phyloP scores from a whole-genome alignment of 306 rosid species.

The Hippophae rhamnoides region DNA sequence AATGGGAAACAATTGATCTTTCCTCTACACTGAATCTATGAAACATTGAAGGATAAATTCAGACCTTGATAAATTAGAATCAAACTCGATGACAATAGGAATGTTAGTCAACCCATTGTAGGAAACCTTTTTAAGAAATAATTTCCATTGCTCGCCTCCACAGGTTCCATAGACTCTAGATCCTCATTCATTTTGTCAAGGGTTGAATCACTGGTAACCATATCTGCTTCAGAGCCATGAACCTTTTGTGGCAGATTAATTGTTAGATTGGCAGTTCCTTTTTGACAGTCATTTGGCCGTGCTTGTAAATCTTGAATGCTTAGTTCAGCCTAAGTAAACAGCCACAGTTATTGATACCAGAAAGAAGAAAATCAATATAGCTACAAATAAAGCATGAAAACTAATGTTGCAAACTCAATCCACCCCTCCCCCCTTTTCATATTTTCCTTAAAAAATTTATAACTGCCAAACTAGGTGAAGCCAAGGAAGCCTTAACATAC shows the following conservation, averaged over 20 bases:
- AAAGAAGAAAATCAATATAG: too few relatives aligned
- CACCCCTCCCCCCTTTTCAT: neutral
- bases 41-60: slow-evolving; percentile 13
- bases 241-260: slow-evolving; percentile 20
- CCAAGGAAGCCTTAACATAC: slow-evolving; percentile 23
- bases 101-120: slow-evolving; percentile 11
- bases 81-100: slow-evolving; percentile 5
- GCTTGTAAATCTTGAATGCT: slow-evolving; percentile 24
- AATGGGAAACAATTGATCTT: slow-evolving; percentile 65
- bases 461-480: too few relatives aligned
- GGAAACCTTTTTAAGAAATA: slow-evolving; percentile 66
- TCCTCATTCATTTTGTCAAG: slow-evolving; percentile 22
- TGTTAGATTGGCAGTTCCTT: slow-evolving; percentile 18
- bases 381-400: too few relatives aligned
- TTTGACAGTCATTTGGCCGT: slow-evolving; percentile 28
- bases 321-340: slow-evolving; percentile 49
- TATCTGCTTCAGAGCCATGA: slow-evolving; percentile 29
- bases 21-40: slow-evolving; percentile 66
- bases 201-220: slow-evolving; percentile 26
- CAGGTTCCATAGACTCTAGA: slow-evolving; percentile 35
- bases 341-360: slow-evolving; percentile 16
- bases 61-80: slow-evolving; percentile 1
- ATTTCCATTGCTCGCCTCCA: slow-evolving; percentile 38
- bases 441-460: neutral
- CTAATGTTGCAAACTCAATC: neutral